These are phyloP conservation scores for Apiospora aurea DNA, from an alignment of 2,329 filamentous ascomycete species.

Conservation along the genomic window DNA sequence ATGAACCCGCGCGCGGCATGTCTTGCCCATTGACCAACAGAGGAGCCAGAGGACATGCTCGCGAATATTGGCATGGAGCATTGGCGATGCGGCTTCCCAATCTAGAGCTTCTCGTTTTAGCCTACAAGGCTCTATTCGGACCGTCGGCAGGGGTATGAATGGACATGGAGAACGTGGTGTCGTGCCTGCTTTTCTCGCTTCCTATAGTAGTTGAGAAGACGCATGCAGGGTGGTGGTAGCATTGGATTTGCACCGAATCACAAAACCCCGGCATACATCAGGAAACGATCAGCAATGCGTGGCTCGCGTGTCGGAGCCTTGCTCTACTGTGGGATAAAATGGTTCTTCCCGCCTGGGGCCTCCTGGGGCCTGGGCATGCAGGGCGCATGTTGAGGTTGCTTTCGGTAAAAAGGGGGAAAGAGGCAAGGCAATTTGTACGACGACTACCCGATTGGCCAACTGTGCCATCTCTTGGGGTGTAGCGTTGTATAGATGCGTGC, in stretches of 20 bases:
- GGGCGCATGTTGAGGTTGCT: not conserved
- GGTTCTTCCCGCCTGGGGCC: slow-evolving; percentile 8
- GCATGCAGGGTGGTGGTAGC: not conserved
- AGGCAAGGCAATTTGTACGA: not conserved
- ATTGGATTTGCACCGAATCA: not conserved
- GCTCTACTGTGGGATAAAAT: not conserved
- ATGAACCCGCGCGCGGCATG: not conserved
- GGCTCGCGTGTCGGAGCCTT: not conserved
- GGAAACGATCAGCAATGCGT: slow-evolving; percentile 5
- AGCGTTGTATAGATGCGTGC: slow-evolving; percentile 2
- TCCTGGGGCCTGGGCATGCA: not conserved
- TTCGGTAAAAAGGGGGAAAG: slow-evolving; percentile 13
- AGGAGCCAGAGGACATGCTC: not conserved
- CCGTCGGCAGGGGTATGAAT: not conserved
- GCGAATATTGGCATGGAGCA: not conserved
- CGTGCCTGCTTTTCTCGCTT: slow-evolving; percentile 1
- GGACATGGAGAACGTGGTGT: not conserved
- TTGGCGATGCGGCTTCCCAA: not conserved
- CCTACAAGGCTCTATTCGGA: not conserved
- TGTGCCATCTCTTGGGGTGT: not conserved
- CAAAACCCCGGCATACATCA: not conserved
- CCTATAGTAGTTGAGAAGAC: slow-evolving; percentile 2
- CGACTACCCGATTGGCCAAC: not conserved
- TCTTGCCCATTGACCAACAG: not conserved
- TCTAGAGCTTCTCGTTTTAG: slow-evolving; percentile 1